Conservation (phyloP, 2,329 filamentous ascomycete species). For the Cordyceps farinosa region DNA sequence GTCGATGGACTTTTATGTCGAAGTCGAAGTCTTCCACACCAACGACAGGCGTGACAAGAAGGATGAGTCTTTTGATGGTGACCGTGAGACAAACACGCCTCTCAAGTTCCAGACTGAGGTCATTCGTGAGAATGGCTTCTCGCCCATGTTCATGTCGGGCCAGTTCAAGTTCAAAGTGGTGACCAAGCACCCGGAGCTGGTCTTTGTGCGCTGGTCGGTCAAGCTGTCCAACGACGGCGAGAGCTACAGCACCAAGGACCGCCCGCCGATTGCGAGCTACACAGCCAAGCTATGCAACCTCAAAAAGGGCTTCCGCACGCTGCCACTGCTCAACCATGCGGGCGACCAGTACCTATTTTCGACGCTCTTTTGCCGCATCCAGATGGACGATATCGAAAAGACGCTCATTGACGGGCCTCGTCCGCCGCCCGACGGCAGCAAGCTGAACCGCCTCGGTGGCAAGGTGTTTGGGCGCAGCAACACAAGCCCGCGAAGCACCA, state of each 20-base stretch:
- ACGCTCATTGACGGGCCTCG: slow-evolving; percentile 51
- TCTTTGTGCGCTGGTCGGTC: slow-evolving; percentile 91
- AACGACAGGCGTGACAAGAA: slow-evolving; percentile 91
- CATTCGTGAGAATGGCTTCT: slow-evolving; percentile 86
- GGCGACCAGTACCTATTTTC: slow-evolving; percentile 95
- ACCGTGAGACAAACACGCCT: slow-evolving; percentile 51
- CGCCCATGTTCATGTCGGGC: slow-evolving; percentile 75
- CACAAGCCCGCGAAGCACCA: slow-evolving; percentile 50
- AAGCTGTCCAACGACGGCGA: slow-evolving; percentile 79
- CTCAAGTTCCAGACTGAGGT: slow-evolving; percentile 77
- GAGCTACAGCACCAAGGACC: slow-evolving; percentile 55
- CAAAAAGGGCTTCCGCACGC: slow-evolving; percentile 86
- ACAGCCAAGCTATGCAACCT: slow-evolving; percentile 88
- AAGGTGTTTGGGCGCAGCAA: slow-evolving; percentile 56
- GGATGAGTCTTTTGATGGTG: slow-evolving; percentile 60
- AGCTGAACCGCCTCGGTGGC: slow-evolving; percentile 54
- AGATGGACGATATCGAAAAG: slow-evolving; percentile 56
- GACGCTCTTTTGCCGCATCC: slow-evolving; percentile 86
- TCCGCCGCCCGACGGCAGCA: slow-evolving; percentile 42
- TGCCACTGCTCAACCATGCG: slow-evolving; percentile 82
- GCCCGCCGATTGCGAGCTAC: slow-evolving; percentile 74
- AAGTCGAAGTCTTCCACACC: slow-evolving; percentile 90
- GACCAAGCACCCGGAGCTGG: slow-evolving; percentile 90
- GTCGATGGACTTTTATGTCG: slow-evolving; percentile 86
- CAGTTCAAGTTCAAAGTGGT: slow-evolving; percentile 76